Conservation (phyloP, 2,329 filamentous ascomycete genomes). For the Magnaporthiopsis rhizophila region DNA sequence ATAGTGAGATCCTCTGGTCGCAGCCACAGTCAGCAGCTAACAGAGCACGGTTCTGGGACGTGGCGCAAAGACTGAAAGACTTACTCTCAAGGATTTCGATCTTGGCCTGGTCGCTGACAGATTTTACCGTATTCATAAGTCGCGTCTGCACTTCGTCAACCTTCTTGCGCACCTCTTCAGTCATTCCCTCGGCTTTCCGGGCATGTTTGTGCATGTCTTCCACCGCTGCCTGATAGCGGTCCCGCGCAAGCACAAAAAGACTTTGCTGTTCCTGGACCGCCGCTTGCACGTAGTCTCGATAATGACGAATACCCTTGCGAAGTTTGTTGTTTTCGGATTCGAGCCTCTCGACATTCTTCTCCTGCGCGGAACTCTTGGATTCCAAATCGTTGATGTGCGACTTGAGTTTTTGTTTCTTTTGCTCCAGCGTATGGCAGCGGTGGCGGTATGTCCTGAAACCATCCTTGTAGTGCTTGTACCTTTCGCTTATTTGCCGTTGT, state of each 20-base stretch:
- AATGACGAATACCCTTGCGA: neutral
- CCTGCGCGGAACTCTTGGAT: neutral
- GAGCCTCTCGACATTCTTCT: neutral
- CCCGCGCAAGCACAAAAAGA: conserved; percentile 27
- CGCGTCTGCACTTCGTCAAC: conserved; percentile 24
- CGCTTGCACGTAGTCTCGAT: conserved; percentile 32
- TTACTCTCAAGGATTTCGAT: conserved; percentile 9
- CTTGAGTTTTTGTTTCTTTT: neutral
- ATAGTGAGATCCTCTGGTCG: conserved; percentile 5
- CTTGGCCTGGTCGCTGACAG: conserved; percentile 9
- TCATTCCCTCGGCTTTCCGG: conserved; percentile 13
- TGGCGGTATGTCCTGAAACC: neutral
- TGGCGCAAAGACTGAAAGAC: conserved; percentile 4
- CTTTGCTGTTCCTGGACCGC: conserved; percentile 38
- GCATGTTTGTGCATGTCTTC: conserved; percentile 26
- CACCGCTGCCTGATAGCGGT: conserved; percentile 25
- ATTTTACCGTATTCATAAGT: conserved; percentile 17
- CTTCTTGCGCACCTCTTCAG: conserved; percentile 22
- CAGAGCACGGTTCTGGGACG: neutral
- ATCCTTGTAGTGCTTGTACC: neutral
- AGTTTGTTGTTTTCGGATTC: neutral
- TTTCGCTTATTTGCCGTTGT: neutral
- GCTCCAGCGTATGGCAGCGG: neutral
- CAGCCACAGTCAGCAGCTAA: neutral
- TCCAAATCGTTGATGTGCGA: neutral